Percentiles rank a stretch among this genome's conserved stretches.
These are phyloP conservation scores for Viola pubescens DNA, from an alignment of 441 rosid species.

Conservation along the genomic window DNA sequence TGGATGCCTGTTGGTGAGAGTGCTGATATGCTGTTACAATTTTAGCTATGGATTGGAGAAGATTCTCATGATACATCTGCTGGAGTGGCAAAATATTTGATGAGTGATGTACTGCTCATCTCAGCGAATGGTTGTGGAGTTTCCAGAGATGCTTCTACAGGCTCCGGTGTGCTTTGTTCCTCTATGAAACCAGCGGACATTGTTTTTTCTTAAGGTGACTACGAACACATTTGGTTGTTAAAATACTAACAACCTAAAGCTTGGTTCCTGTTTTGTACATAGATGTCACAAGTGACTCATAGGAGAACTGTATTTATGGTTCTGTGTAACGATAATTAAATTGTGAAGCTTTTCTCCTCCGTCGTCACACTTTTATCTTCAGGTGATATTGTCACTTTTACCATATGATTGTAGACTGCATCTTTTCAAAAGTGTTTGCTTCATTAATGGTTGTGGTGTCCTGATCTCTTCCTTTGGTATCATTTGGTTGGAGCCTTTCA, in stretches of 20 bases:
- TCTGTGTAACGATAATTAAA: constrained; percentile 23
- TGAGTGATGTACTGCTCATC: constrained; percentile 21
- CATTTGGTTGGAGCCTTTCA: constrained; percentile 3
- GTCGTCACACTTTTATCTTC: neutral
- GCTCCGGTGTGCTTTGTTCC: constrained; percentile 23
- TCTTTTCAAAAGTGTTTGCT: neutral
- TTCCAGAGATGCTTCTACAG: constrained; percentile 22
- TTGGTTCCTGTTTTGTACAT: constrained; percentile 34
- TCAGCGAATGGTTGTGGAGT: constrained; percentile 27
- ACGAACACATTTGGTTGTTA: constrained; percentile 27
- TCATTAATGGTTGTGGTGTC: neutral
- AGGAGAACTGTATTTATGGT: constrained; percentile 33
- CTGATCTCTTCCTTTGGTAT: constrained; percentile 1
- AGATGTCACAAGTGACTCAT: constrained; percentile 31
- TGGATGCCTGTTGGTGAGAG: constrained; percentile 14
- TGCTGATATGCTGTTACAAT: constrained; percentile 19
- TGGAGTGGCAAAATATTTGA: constrained; percentile 26
- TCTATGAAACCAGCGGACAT: constrained; percentile 20
- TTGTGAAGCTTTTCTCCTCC: constrained; percentile 19
- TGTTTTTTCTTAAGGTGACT: constrained; percentile 34
- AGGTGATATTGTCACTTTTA: constrained; percentile 4
- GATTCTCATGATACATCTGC: constrained; percentile 26
- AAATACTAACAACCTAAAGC: constrained; percentile 24
- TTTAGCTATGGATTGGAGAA: constrained; percentile 32
- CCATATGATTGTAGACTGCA: constrained; percentile 13